Base-by-base conservation (phyloP, 352 stramenopile genomes). In the Phytophthora vignae region DNA sequence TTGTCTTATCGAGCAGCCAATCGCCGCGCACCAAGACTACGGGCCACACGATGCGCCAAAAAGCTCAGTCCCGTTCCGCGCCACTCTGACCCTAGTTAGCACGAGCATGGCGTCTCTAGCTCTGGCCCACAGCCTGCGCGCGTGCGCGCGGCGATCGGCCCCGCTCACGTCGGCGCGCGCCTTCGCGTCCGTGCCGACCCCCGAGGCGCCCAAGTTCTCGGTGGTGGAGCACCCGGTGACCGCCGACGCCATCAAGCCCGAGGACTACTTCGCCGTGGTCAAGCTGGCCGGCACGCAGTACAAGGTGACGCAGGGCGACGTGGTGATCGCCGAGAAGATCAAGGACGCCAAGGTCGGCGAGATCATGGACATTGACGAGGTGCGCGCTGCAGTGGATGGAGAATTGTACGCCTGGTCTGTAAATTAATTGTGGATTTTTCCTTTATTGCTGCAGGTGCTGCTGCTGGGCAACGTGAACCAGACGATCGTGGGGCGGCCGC, bases 241-340 rank as follows among this genome's bases (percentile, higher is more conserved):
- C 7, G 77, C 85, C 9, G 84, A 89, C 44, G 64, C 80, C 48
- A 87, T 93, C 62, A 81, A 83, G 44, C 82, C 85, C 5, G 81
- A 90, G 49, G 88, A 94, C 66, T 91, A 91, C 69, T 96, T 96
- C 67, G 89, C 89, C 12, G 85, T 96, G 27, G 74, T 96, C 61
- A 96, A 96, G 77, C 79, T 96, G 40, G 86, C 74, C 31, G 87
- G 85, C 21, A 96, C 87, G 55, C 89, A 96, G 76, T 96, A 94
- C 79, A 96, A 96, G 77, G 87, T 96, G 63, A 90, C 87, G 29
- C 78, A 94, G 80, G 89, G 89, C 55, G 89, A 96, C 64, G 83
- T 95, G 44, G 86, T 96, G 27, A 80, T 95, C 40, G 73, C 88
- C 4, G 89, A 96, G 69, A 96, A 96, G 82, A 87, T 96, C 70